phyloP scores from a whole-genome alignment of 2,329 filamentous ascomycete species.

The Furcasterigmium sp. region DNA sequence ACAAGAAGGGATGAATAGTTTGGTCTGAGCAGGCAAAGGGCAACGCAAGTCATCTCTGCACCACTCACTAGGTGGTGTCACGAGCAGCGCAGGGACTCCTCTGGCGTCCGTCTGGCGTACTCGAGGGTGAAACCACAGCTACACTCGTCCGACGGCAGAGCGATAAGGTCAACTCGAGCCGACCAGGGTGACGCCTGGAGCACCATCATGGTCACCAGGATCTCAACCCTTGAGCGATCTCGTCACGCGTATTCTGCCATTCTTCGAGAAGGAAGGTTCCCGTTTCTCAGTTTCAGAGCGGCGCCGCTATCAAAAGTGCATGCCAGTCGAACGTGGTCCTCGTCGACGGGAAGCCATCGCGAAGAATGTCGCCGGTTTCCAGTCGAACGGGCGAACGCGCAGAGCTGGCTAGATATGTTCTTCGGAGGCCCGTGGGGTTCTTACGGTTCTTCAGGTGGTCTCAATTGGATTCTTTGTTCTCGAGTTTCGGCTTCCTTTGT shows the following conservation, averaged over 20 bases:
- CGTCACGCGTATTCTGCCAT: too few species aligned
- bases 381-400: too few species aligned
- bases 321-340: too few species aligned
- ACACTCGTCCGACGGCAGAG: neutral
- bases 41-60: neutral
- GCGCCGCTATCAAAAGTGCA: too few species aligned
- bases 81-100: neutral
- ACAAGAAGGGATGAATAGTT: conserved; percentile 1
- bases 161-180: neutral
- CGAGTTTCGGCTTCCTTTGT: neutral
- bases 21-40: neutral
- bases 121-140: neutral
- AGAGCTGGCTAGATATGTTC: too few species aligned
- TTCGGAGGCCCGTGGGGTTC: too few species aligned
- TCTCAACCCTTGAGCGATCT: too few species aligned
- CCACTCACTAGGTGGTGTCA: neutral
- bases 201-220: too few species aligned
- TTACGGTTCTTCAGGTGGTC: neutral
- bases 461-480: neutral
- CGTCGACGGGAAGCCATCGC: too few species aligned
- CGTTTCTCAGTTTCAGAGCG: too few species aligned
- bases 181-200: neutral
- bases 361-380: too few species aligned
- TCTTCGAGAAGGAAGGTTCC: too few species aligned
- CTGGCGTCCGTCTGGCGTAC: neutral